phyloP scores from a whole-genome alignment of 768 basidiomycete genomes.

The Lanmaoa pseudosensibilis region DNA sequence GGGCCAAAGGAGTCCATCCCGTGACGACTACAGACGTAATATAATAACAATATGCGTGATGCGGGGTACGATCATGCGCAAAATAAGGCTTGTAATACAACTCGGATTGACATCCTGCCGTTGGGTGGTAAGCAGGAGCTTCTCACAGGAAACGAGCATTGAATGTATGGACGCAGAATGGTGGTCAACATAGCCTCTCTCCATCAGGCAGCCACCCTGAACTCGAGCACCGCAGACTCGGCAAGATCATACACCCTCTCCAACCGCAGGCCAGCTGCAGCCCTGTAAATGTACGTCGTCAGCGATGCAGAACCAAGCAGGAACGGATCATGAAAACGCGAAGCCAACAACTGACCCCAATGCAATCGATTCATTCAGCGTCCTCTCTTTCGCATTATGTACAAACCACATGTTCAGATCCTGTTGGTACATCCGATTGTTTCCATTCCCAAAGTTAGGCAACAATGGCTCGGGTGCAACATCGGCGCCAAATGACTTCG shows the following conservation, averaged over 20 bases:
- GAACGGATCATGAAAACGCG: not conserved
- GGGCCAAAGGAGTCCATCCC: constrained; percentile 2
- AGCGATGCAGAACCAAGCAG: not conserved
- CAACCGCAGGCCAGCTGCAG: constrained; percentile 19
- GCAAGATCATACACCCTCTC: constrained; percentile 31
- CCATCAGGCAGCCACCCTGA: constrained; percentile 17
- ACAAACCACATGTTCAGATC: constrained; percentile 48
- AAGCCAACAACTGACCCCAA: constrained; percentile 27
- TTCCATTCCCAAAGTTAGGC: constrained; percentile 47
- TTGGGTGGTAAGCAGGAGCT: not conserved
- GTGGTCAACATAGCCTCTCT: not conserved
- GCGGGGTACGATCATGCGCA: not conserved
- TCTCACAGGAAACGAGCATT: not conserved
- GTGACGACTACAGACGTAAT: constrained; percentile 3
- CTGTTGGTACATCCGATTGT: constrained; percentile 40
- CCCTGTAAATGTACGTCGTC: constrained; percentile 6
- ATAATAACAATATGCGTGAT: not conserved
- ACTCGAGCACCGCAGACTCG: constrained; percentile 27
- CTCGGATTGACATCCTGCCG: not conserved
- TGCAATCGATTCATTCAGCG: constrained; percentile 39
- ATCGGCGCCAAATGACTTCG: constrained; percentile 16
- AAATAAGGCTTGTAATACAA: not conserved
- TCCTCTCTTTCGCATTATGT: constrained; percentile 45
- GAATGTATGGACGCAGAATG: not conserved
- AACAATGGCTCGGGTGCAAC: constrained; percentile 46